phyloP scores from a whole-genome alignment of 257 asterid species.

The Scutellaria galericulata region DNA sequence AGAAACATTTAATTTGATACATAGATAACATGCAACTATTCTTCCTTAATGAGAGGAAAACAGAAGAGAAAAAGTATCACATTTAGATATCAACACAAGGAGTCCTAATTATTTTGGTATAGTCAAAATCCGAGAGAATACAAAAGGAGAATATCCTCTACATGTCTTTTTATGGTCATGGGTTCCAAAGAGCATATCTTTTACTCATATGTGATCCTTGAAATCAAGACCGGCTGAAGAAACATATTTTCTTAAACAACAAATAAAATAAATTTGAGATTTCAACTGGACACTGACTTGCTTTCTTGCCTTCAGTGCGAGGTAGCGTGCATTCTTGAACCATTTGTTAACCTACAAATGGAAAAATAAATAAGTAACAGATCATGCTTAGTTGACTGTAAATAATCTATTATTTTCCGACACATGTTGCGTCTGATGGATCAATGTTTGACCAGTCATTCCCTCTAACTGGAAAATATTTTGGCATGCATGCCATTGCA shows the following conservation, averaged over 20 bases:
- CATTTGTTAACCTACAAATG: conserved; percentile 89
- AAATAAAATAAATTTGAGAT: conserved; percentile 9
- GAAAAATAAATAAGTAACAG: conserved; percentile 27
- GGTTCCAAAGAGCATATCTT: neutral
- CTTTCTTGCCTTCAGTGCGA: conserved; percentile 93
- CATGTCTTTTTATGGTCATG: neutral
- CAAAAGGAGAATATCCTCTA: neutral
- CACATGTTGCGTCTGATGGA: conserved; percentile 6
- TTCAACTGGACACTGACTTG: conserved; percentile 38
- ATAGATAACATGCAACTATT: conserved; percentile 21
- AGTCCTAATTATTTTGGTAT: neutral
- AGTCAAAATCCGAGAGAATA: conserved; percentile 5
- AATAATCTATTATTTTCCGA: neutral
- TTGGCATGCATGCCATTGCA: neutral
- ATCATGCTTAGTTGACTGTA: conserved; percentile 15
- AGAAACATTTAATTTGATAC: conserved; percentile 2
- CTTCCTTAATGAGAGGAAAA: conserved; percentile 15
- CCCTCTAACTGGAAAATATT: conserved; percentile 5
- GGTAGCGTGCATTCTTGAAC: conserved; percentile 98
- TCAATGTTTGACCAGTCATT: conserved; percentile 9
- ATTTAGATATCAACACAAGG: neutral
- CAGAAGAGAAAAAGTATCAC: neutral
- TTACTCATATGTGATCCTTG: conserved; percentile 14
- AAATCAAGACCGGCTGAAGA: conserved; percentile 23
- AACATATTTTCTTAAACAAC: conserved; percentile 1